Base-by-base conservation (phyloP, 345 rosid species). In the Rhizophora mangle region DNA sequence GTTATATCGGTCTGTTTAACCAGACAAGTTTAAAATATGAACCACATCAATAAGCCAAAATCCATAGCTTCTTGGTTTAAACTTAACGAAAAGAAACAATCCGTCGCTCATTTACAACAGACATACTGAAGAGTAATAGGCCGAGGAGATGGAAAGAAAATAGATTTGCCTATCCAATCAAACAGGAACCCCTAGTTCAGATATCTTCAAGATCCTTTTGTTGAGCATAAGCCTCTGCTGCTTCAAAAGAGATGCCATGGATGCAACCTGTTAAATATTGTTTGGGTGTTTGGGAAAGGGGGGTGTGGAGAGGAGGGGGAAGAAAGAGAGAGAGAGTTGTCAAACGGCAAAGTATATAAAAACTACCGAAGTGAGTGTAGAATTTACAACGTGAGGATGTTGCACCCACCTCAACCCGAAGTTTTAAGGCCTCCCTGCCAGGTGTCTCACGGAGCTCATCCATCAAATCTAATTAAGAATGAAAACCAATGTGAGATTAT, bases 381-480 rank as follows among this genome's bases (percentile, higher is more conserved):
- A 53, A 47, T 0, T 64, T 37, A 29, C 1, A 18, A 39, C 26
- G 43, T 37, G 7, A 32, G 26, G 29, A 39, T 36, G 57, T 29
- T 11, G 1, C 43, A 78, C 82, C 79, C 80, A 74, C 99, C 89
- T 95, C 99, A 34, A 96, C 96, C 74, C 99, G 80, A 65, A 95
- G 96, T 86, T 92, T 89, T 76, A 95, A 74, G 16, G 98, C 89
- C 63, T 95, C 98, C 75, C 99, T 86, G 27, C 96, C 89, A 20
- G 96, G 91, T 63, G 88, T 84, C 78, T 95, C 93, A 63, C 99
- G 87, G 57, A 95, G 87, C 66, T 84, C 92, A 19, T 92, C 96
- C 99, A 92, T 90, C 75, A 95, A 81, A 86, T 80, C 99, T 95
- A 66, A 62, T 68, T 62, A 65, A 47, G 64, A 63, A 51, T 6